These are phyloP conservation scores for Dipodascus albidus DNA, from an alignment of 805 yeast species.

Conservation along the genomic window DNA sequence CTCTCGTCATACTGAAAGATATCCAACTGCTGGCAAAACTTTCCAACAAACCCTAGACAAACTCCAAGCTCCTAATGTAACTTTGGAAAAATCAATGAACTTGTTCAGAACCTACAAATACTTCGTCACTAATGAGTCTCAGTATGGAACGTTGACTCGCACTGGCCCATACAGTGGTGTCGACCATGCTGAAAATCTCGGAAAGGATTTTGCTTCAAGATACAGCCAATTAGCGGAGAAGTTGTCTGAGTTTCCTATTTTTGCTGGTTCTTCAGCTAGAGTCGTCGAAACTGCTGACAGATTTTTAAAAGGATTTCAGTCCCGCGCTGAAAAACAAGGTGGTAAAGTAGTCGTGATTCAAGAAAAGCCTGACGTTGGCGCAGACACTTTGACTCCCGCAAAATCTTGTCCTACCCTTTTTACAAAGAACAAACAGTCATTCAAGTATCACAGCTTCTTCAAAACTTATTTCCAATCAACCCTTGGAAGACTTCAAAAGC, in stretches of 20 bases:
- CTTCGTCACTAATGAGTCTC: slow-evolving; percentile 26
- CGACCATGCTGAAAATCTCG: slow-evolving; percentile 37
- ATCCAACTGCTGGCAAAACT: slow-evolving; percentile 22
- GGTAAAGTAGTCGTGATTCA: slow-evolving; percentile 32
- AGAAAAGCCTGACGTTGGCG: slow-evolving; percentile 41
- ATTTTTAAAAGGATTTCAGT: slow-evolving; percentile 52
- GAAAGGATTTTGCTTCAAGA: slow-evolving; percentile 35
- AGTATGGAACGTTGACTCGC: slow-evolving; percentile 41
- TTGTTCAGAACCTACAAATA: slow-evolving; percentile 39
- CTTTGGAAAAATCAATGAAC: slow-evolving; percentile 33
- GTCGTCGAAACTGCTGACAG: slow-evolving; percentile 42
- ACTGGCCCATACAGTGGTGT: slow-evolving; percentile 44
- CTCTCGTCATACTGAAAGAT: slow-evolving; percentile 51
- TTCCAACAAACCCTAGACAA: slow-evolving; percentile 6
- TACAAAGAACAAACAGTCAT: background rate
- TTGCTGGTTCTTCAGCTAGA: slow-evolving; percentile 43
- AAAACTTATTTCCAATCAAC: background rate
- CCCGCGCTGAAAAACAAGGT: slow-evolving; percentile 29
- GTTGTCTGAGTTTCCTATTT: slow-evolving; percentile 34
- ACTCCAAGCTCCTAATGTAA: background rate
- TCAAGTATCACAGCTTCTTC: background rate
- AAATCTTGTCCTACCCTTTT: background rate
- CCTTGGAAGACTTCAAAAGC: background rate
- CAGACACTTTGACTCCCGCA: slow-evolving; percentile 48
- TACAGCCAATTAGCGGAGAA: slow-evolving; percentile 37